Percentiles rank a stretch among this genome's conserved stretches.
These are phyloP conservation scores for Pulveroboletus sp. DNA, from an alignment of 768 basidiomycete genomes.

Conservation along the genomic window DNA sequence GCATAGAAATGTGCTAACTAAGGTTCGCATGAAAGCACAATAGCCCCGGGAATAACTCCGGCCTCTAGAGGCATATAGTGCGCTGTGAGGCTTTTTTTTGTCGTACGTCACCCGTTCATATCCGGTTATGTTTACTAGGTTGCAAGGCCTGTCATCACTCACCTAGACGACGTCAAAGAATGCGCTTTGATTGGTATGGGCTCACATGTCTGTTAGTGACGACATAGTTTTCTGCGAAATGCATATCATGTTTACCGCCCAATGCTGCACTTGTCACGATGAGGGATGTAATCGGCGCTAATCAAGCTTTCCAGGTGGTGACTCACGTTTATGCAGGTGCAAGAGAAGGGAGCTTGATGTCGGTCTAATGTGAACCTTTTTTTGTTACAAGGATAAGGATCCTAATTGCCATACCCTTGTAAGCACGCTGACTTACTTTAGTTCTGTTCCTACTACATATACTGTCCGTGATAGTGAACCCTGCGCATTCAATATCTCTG, in stretches of 20 bases:
- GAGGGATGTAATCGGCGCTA: background rate
- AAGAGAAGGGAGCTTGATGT: conserved; percentile 2
- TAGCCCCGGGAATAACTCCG: background rate
- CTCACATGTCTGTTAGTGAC: background rate
- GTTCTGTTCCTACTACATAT: too few species aligned
- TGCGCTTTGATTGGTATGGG: background rate
- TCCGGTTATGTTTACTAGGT: background rate
- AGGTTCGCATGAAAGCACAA: background rate
- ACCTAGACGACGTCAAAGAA: conserved; percentile 4
- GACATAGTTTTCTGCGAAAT: conserved; percentile 5
- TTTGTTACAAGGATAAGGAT: background rate
- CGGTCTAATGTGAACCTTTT: background rate
- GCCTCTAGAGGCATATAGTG: background rate
- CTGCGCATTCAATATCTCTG: too few species aligned
- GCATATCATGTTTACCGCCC: background rate
- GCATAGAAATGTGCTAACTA: too few species aligned
- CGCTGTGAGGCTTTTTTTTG: background rate
- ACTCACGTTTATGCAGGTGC: conserved; percentile 3
- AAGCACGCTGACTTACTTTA: too few species aligned
- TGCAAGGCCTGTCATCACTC: conserved; percentile 1
- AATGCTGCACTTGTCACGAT: background rate
- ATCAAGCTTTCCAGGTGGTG: background rate
- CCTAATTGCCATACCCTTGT: background rate
- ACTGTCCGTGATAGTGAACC: too few species aligned
- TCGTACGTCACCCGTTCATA: background rate